Conservation (phyloP, 208 protist genomes). For the Trypanosoma brucei region DNA sequence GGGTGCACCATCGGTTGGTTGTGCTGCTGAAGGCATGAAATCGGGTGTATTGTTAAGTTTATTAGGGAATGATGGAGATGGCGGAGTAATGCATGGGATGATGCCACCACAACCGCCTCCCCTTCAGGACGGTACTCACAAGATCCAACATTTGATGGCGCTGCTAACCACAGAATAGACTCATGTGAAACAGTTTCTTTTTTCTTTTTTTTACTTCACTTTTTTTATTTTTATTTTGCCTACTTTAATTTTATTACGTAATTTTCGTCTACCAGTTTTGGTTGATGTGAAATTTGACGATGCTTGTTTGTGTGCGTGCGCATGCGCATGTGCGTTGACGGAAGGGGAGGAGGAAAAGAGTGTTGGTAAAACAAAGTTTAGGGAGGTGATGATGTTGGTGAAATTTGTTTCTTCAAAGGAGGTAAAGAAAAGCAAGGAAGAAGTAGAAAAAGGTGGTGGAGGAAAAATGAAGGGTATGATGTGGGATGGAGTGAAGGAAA, state of each 20-base stretch:
- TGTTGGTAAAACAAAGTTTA: neutral
- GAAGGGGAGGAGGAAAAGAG: neutral
- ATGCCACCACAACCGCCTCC: neutral
- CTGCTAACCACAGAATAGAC: slow-evolving; percentile 30
- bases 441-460: too few species aligned
- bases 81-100: neutral
- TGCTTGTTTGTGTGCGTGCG: neutral
- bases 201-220: neutral
- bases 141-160: slow-evolving; percentile 35
- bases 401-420: neutral
- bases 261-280: neutral
- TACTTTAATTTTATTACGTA: neutral
- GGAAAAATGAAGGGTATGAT: too few species aligned
- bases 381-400: neutral
- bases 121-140: slow-evolving; percentile 2
- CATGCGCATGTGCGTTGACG: neutral
- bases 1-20: neutral
- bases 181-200: neutral
- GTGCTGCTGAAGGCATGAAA: neutral
- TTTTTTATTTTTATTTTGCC: neutral
- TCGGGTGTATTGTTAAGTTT: slow-evolving; percentile 3
- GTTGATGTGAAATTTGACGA: neutral
- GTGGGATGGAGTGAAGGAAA: too few species aligned
- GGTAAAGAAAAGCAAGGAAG: too few species aligned
- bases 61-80: slow-evolving; percentile 4